These are phyloP conservation scores for Nakataea oryzae DNA, from an alignment of 2,329 filamentous ascomycete genomes.

Conservation along the genomic window DNA sequence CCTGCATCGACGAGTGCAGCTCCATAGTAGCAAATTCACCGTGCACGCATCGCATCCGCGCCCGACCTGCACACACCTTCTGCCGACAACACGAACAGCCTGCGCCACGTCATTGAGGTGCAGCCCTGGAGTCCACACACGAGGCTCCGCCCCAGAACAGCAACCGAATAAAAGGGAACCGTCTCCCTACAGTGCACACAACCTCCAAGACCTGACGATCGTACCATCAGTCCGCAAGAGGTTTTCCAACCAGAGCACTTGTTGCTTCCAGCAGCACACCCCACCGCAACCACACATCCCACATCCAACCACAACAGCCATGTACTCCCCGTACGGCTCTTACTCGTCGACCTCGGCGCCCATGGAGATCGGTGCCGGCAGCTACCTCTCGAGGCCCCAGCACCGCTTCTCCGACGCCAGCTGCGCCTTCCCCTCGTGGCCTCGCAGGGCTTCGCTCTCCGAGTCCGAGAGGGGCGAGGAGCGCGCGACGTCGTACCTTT, in stretches of 20 bases:
- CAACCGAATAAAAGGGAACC: neutral
- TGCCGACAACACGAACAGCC: neutral
- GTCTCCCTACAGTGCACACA: neutral
- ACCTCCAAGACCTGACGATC: neutral
- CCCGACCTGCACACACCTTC: neutral
- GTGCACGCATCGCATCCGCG: neutral
- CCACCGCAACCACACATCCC: conserved; percentile 11
- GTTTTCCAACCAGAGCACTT: conserved; percentile 1
- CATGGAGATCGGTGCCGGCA: conserved; percentile 32
- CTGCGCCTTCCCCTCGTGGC: conserved; percentile 51
- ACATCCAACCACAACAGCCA: conserved; percentile 17
- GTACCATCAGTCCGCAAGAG: neutral
- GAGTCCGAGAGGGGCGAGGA: conserved; percentile 27
- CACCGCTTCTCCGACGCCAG: conserved; percentile 20
- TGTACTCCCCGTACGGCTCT: conserved; percentile 42
- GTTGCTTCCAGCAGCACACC: neutral
- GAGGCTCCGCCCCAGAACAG: neutral
- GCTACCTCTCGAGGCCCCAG: conserved; percentile 19
- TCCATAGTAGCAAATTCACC: neutral
- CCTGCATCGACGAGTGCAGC: neutral
- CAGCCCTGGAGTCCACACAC: neutral
- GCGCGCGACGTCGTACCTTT: conserved; percentile 45
- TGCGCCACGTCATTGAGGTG: conserved; percentile 1
- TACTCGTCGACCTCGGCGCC: conserved; percentile 30
- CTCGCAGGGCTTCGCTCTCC: conserved; percentile 40